Evolutionary conservation across 2,329 filamentous ascomycete species (phyloP).

Genomic region (Metarhizium sp.): DNA sequence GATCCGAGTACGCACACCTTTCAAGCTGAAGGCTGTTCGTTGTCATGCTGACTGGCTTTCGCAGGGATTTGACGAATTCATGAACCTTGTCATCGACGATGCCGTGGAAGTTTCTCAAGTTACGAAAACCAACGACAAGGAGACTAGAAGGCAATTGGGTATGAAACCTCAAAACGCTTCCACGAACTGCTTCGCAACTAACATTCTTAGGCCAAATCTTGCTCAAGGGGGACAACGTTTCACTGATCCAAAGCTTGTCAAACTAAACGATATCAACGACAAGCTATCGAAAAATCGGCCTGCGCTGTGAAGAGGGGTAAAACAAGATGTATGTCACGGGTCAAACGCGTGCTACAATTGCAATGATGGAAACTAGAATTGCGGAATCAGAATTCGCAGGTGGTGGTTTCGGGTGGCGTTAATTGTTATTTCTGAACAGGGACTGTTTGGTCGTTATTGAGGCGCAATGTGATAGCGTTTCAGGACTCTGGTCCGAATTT

Average conservation of each 20-base stretch:
- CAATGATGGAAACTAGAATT: neutral
- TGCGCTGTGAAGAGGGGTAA: neutral
- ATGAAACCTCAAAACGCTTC: constrained; percentile 18
- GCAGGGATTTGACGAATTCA: constrained; percentile 97
- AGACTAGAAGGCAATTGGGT: constrained; percentile 74
- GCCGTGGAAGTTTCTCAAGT: constrained; percentile 84
- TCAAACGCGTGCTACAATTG: neutral
- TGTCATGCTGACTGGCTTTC: neutral
- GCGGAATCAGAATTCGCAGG: neutral
- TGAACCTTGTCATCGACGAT: constrained; percentile 96
- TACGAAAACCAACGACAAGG: constrained; percentile 67
- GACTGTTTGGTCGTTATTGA: neutral
- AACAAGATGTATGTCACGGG: neutral
- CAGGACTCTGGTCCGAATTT: neutral
- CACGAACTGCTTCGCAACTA: constrained; percentile 9
- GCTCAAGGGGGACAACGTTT: constrained; percentile 82
- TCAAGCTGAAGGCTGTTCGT: neutral
- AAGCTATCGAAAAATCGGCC: neutral
- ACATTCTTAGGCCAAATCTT: constrained; percentile 65
- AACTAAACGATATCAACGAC: neutral
- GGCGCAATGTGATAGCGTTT: neutral
- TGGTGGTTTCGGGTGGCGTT: constrained; percentile 3
- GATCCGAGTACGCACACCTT: constrained; percentile 61
- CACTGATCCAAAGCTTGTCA: constrained; percentile 55
- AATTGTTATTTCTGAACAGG: neutral